Percentiles rank a stretch among this genome's conserved stretches.
Evolutionary conservation across 106 monocot species (phyloP).

Genomic region (Gastrodia elata): DNA sequence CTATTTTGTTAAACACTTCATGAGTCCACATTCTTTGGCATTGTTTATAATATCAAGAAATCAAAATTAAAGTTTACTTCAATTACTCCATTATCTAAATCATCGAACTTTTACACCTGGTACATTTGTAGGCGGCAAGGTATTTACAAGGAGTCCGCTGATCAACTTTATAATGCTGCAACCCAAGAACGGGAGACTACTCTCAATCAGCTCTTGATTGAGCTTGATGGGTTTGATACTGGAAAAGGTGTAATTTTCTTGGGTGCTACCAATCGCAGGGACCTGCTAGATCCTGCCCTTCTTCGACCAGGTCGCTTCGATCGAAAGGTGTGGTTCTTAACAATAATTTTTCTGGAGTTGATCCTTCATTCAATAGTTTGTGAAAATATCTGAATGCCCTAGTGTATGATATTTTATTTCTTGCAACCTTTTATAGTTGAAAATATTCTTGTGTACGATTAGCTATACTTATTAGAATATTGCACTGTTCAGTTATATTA

Average conservation of each 20-base stretch:
- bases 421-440: background rate
- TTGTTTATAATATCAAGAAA: background rate
- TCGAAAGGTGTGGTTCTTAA: constrained; percentile 45
- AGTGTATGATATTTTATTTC: background rate
- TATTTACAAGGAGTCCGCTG: constrained; percentile 68
- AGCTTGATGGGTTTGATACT: constrained; percentile 91
- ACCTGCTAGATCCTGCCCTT: constrained; percentile 82
- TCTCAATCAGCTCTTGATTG: constrained; percentile 81
- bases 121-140: constrained; percentile 62
- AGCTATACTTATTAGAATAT: background rate
- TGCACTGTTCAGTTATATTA: background rate
- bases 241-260: constrained; percentile 85
- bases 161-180: constrained; percentile 70
- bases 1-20: too few relatives aligned
- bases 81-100: background rate
- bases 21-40: background rate
- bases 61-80: background rate
- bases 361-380: background rate
- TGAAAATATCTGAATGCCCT: background rate
- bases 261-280: constrained; percentile 89
- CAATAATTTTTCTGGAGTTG: background rate
- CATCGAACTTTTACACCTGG: background rate
- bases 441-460: background rate
- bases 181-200: constrained; percentile 90
- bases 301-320: constrained; percentile 94